Conservation (phyloP, 768 basidiomycete species). For the Phylloporus rhodoxanthus region DNA sequence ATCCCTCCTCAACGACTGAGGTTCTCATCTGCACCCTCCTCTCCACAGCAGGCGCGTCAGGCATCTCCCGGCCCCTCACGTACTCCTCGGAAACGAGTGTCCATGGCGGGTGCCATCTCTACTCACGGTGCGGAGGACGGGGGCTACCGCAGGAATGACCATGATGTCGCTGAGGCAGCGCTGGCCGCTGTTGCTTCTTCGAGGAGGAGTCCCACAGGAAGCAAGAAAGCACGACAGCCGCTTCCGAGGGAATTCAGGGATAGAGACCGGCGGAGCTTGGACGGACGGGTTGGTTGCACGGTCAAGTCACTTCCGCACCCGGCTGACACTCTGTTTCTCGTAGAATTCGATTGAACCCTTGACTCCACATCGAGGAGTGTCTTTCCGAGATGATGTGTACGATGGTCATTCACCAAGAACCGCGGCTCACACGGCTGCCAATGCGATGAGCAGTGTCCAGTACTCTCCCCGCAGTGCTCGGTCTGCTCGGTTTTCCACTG, state of each 20-base stretch:
- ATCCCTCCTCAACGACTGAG: conserved; percentile 32
- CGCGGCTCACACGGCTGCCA: conserved; percentile 19
- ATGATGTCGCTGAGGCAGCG: conserved; percentile 50
- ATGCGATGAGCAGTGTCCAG: conserved; percentile 19
- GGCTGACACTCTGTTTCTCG: conserved; percentile 2
- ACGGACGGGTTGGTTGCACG: conserved; percentile 36
- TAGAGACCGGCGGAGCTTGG: conserved; percentile 32
- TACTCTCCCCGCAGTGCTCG: conserved; percentile 29
- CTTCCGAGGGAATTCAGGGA: conserved; percentile 47
- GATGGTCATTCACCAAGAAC: conserved; percentile 22
- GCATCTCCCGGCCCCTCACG: conserved; percentile 37
- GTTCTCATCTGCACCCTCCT: conserved; percentile 45
- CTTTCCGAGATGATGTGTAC: conserved; percentile 20
- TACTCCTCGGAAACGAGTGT: conserved; percentile 40
- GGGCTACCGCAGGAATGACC: conserved; percentile 19
- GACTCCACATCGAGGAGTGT: conserved; percentile 31
- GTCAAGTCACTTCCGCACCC: neutral
- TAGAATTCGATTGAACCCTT: conserved; percentile 35
- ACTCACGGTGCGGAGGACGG: conserved; percentile 20
- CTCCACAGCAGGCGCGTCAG: conserved; percentile 36
- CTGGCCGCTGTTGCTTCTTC: conserved; percentile 56
- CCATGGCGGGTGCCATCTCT: conserved; percentile 32
- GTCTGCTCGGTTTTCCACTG: conserved; percentile 38
- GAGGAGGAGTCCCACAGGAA: conserved; percentile 43
- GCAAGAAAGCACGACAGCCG: conserved; percentile 42